Evolutionary conservation across 73 alveolate species (phyloP), one percentile per base, ranked within the genome.

Genomic region (Breviolum minutum): DNA sequence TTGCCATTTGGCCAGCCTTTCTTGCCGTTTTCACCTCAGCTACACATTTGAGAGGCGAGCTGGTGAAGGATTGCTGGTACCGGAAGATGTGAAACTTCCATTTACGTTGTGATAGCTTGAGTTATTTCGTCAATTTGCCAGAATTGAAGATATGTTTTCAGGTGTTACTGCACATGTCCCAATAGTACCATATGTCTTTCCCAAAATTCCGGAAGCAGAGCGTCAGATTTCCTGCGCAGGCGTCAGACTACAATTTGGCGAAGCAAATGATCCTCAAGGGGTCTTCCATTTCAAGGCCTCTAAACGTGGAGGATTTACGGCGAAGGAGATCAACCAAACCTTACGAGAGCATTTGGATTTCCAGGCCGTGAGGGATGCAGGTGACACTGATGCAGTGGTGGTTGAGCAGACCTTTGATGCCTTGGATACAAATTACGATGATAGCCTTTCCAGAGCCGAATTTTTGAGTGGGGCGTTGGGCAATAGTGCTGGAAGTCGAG

Each of bases 381-480:
- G 98, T 61, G 98, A 92, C 76, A 92, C 98, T 2, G 91, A 92
- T 76, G 98, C 82, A 32, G 90, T 92, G 48, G 98, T 92, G 66
- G 70, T 92, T 16, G 91, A 74, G 90, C 98, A 92, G 29, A 92
- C 98, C 63, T 92, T 92, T n/a, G 98, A 92, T 54, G 7, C 68
- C 10, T 69, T 92, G 89, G 98, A 92, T 62, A 61, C 48, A 6
- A 92, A 92, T 61, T 76, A 61, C 30, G 98, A 92, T 63, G 98
- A 92, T 40, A 73, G 91, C 80, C 98, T 92, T 62, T 92, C 98
- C 79, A 73, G 90, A 64, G 63, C 80, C 6, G 94, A 86, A n/a
- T 86, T 86, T 27, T 14, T 86, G 30, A 79, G 80, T 63, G 94
- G 98, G 2, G 98, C 98, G 69, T 17, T 92, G 54, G 80, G 81